Conservation (phyloP, 192 early-diverging fungal genomes). For the Obelidium mucronatum region DNA sequence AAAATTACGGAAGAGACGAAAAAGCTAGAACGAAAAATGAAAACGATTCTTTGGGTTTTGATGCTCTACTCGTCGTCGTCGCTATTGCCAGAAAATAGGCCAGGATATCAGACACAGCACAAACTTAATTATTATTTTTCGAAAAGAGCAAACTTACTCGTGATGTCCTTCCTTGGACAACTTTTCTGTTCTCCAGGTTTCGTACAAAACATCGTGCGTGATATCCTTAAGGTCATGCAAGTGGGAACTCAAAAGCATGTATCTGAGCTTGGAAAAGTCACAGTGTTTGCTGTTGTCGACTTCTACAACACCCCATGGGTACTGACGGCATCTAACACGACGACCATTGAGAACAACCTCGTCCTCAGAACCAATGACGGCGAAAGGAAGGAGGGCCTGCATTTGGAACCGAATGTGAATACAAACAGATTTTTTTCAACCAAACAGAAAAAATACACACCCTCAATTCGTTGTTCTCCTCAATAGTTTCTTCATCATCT, state of each 20-base stretch:
- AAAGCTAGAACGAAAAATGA: neutral
- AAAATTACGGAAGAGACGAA: too few relatives aligned
- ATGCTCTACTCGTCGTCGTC: neutral
- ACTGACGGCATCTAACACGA: slow-evolving; percentile 66
- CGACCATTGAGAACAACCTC: slow-evolving; percentile 62
- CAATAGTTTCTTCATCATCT: slow-evolving; percentile 97
- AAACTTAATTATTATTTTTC: too few relatives aligned
- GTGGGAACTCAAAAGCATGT: slow-evolving; percentile 78
- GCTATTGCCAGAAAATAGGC: neutral
- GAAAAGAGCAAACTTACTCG: slow-evolving; percentile 9
- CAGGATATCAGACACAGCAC: neutral
- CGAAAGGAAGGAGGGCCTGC: slow-evolving; percentile 63
- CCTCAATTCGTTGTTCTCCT: slow-evolving; percentile 97
- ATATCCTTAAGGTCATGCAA: slow-evolving; percentile 72
- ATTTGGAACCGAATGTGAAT: too few relatives aligned
- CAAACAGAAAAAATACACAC: slow-evolving; percentile 37
- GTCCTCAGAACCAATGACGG: slow-evolving; percentile 68
- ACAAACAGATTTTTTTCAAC: too few relatives aligned
- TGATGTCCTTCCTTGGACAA: slow-evolving; percentile 33
- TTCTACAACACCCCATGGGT: slow-evolving; percentile 68
- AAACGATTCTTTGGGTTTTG: neutral
- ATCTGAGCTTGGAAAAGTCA: slow-evolving; percentile 69
- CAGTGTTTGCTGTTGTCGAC: slow-evolving; percentile 72
- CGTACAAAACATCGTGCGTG: slow-evolving; percentile 68
- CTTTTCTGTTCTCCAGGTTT: slow-evolving; percentile 35